These are phyloP conservation scores for Hymenoscyphus scutula DNA, from an alignment of 2,329 filamentous ascomycete species.

Conservation along the genomic window DNA sequence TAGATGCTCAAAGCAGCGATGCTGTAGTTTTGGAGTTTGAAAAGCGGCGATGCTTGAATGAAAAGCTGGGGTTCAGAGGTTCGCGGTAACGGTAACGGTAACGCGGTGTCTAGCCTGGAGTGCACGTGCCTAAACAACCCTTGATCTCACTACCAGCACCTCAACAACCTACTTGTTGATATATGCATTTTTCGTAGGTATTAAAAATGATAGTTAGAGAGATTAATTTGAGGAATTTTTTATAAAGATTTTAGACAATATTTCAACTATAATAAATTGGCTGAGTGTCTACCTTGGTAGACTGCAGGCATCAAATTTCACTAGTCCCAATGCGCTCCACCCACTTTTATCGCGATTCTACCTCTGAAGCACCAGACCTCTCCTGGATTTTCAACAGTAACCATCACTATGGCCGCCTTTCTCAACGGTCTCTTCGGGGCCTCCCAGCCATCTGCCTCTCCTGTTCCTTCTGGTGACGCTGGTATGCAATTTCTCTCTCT, in stretches of 20 bases:
- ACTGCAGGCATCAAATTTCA: neutral
- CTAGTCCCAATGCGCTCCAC: neutral
- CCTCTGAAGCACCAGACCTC: neutral
- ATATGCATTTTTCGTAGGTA: too few relatives aligned
- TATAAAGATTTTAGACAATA: too few relatives aligned
- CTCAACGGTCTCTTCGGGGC: conserved; percentile 64
- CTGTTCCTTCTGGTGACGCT: conserved; percentile 55
- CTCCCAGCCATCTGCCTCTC: conserved; percentile 56
- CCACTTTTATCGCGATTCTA: neutral
- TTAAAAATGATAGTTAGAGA: too few relatives aligned
- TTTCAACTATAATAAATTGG: too few relatives aligned
- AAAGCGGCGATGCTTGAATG: conserved; percentile 1
- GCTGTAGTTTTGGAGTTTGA: conserved; percentile 3
- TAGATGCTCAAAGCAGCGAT: conserved; percentile 3
- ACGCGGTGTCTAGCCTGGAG: neutral
- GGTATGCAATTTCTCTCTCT: conserved; percentile 50
- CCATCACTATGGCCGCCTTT: conserved; percentile 34
- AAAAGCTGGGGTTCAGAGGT: neutral
- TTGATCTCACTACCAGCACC: too few relatives aligned
- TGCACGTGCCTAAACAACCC: neutral
- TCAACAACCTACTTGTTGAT: too few relatives aligned
- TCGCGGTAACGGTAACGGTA: neutral
- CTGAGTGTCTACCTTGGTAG: too few relatives aligned
- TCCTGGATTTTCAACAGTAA: neutral
- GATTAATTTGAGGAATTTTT: too few relatives aligned